A percentile compares a stretch with the other conserved stretches of the same genome.
These are phyloP conservation scores for Phaeosphaeria sp. DNA, from an alignment of 2,329 filamentous ascomycete genomes.

Conservation along the genomic window DNA sequence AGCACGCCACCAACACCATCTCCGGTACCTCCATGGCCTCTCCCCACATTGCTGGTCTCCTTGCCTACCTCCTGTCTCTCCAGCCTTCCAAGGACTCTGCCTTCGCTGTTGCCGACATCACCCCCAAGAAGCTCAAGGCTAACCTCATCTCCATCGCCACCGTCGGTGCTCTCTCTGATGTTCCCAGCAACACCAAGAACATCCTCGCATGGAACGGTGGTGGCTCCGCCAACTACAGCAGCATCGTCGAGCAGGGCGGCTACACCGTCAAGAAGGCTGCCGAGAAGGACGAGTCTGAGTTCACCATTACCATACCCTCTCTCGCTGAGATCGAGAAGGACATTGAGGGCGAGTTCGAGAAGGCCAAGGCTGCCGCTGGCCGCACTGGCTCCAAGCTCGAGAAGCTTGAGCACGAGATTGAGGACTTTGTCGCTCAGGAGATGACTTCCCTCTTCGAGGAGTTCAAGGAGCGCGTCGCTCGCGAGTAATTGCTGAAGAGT, in stretches of 20 bases:
- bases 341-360: conserved; percentile 43
- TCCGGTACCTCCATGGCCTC: conserved; percentile 99
- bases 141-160: conserved; percentile 86
- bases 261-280: conserved; percentile 62
- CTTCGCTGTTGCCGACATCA: conserved; percentile 87
- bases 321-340: conserved; percentile 46
- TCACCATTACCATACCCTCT: conserved; percentile 47
- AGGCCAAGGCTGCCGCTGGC: conserved; percentile 46
- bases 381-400: conserved; percentile 54
- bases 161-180: conserved; percentile 75
- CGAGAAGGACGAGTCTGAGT: conserved; percentile 42
- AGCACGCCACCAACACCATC: conserved; percentile 97
- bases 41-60: conserved; percentile 92
- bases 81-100: conserved; percentile 90
- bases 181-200: conserved; percentile 88
- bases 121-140: conserved; percentile 91
- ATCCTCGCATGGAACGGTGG: conserved; percentile 99
- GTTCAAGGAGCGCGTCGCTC: conserved; percentile 45
- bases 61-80: conserved; percentile 97
- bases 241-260: conserved; percentile 76
- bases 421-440: conserved; percentile 57
- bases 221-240: conserved; percentile 87
- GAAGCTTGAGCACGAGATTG: conserved; percentile 52
- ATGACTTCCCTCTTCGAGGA: conserved; percentile 64
- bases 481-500: conserved; percentile 29